Conservation (phyloP, 495 filamentous ascomycete species). For the Rhizodiscina lignyota region DNA sequence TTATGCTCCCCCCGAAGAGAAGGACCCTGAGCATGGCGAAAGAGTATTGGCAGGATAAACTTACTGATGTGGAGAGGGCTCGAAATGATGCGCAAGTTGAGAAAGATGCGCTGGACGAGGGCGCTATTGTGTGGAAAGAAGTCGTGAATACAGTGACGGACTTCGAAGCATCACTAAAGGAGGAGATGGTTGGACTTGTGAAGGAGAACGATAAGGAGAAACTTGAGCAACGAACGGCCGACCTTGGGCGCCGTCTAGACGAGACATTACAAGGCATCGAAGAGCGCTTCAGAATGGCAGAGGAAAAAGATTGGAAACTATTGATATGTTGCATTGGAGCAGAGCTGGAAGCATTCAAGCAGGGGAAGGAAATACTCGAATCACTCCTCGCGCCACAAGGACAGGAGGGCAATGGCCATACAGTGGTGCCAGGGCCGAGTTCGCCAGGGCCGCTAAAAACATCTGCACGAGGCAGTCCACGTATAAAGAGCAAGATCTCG, state of each 20-base stretch:
- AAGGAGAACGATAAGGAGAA: constrained; percentile 4
- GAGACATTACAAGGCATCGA: constrained; percentile 40
- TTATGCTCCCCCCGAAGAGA: constrained; percentile 41
- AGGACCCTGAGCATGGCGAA: constrained; percentile 62
- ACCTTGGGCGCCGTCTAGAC: constrained; percentile 28
- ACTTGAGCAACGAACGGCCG: neutral
- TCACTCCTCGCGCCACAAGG: constrained; percentile 22
- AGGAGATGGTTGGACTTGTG: constrained; percentile 27
- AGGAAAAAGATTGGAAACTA: constrained; percentile 65
- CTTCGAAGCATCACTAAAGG: constrained; percentile 50
- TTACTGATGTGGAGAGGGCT: constrained; percentile 36
- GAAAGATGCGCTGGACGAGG: constrained; percentile 64
- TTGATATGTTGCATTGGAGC: constrained; percentile 78
- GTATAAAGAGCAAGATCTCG: too few relatives aligned
- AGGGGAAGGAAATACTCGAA: constrained; percentile 49
- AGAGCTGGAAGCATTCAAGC: constrained; percentile 67
- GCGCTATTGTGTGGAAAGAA: constrained; percentile 63
- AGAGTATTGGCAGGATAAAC: constrained; percentile 58
- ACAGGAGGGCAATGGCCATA: constrained; percentile 5
- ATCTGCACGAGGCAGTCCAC: constrained; percentile 10
- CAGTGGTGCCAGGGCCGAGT: neutral
- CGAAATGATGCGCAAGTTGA: constrained; percentile 49
- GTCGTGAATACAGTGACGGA: constrained; percentile 42
- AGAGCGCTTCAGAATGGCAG: constrained; percentile 38
- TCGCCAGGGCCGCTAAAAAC: constrained; percentile 1